These are phyloP conservation scores for Salvia sclarea DNA, from an alignment of 305 asterid species.

Conservation along the genomic window DNA sequence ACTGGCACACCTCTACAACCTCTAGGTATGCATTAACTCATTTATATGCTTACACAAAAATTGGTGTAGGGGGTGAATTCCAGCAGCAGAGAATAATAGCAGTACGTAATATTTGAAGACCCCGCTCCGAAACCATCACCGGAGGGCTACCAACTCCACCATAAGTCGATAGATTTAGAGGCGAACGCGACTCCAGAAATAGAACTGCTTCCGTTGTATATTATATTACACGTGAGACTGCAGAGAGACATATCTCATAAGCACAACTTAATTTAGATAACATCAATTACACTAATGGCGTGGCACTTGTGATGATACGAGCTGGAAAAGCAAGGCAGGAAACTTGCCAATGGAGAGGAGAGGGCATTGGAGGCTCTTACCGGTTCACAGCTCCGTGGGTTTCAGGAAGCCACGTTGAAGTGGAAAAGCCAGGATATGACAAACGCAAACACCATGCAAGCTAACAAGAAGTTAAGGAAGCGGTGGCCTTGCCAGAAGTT, in stretches of 20 bases:
- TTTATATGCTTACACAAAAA: no score
- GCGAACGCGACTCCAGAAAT: no score
- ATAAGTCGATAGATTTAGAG: no score
- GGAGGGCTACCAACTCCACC: not conserved
- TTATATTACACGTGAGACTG: no score
- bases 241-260: not conserved
- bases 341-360: not conserved
- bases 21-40: no score
- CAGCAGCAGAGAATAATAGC: not conserved
- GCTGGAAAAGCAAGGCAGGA: not conserved
- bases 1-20: no score
- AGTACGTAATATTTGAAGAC: not conserved
- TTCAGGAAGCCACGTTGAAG: constrained; percentile 64
- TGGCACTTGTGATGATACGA: no score
- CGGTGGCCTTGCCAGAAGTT: constrained; percentile 78
- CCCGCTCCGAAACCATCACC: not conserved
- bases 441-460: constrained; percentile 77
- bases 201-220: no score
- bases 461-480: constrained; percentile 68
- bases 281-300: not conserved
- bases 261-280: not conserved
- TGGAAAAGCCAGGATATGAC: constrained; percentile 83
- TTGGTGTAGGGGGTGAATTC: no score
- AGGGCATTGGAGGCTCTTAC: not conserved
- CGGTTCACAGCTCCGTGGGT: not conserved